Evolutionary conservation across 2,329 filamentous ascomycete genomes (phyloP), one percentile per base, ranked within the genome.

Genomic region (Cladophialophora exuberans): DNA sequence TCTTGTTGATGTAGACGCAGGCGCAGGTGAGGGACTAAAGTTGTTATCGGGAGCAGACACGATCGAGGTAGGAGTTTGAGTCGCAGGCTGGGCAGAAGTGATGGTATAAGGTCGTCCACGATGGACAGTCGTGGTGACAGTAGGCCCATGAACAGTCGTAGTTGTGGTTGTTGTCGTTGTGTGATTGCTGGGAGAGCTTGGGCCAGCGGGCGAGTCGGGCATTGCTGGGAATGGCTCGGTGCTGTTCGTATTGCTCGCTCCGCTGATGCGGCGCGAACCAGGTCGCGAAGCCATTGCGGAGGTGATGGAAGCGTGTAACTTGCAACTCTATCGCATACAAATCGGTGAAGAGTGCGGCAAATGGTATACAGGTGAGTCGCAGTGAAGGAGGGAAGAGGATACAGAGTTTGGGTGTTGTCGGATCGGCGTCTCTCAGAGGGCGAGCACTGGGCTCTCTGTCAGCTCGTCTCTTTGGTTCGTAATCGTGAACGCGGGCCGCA

Each of bases 161-260:
- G 46, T 53, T 2, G 46, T 50, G 4, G 38, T 53, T 7, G 57
- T 59, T 6, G 59, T 59, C 1, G 50, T 57, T 4, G 56, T 52
- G 2, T 47, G 50, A 15, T 54, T 52, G n/a, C 23, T 51, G 38
- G 35, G 17, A 18, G 48, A 52, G 26, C 56, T 56, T n/a, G 57
- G 52, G 13, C 47, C 58, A 5, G 38, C 53, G 7, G 54, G 31
- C 4, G 54, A 54, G 1, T 49, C 51, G 20, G 52, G 55, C 23
- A 61, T 56, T 15, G 58, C 30, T 20, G 59, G 59, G 31, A 62
- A 62, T 7, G 59, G 56, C 38, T 62, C 59, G n/a, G 50, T 57
- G 44, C 55, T 54, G 30, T 22, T n/a, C n/a, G n/a, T 26, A 43
- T 43, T 46, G 22, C 46, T 52, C 42, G 46, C 35, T 28, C 13